These are phyloP conservation scores for Corchorus capsularis DNA, from an alignment of 345 rosid genomes.

Conservation along the genomic window DNA sequence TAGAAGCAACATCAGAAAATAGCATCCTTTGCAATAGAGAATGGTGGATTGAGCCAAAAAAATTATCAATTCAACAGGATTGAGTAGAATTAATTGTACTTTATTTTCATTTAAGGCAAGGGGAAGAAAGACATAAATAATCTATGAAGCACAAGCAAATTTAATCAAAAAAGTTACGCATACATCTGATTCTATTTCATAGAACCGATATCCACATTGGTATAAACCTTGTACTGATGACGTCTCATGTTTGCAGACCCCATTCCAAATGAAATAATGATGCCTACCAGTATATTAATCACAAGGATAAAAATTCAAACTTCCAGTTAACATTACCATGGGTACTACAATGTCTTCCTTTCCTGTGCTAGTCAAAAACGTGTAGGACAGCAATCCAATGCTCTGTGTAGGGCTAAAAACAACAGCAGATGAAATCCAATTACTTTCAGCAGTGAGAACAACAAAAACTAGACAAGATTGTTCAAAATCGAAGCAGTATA, in stretches of 20 bases:
- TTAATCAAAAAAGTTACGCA: neutral
- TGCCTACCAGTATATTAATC: neutral
- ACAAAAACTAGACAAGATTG: too few relatives aligned
- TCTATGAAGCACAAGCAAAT: neutral
- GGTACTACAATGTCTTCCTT: slow-evolving; percentile 95
- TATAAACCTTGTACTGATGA: neutral
- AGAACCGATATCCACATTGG: neutral
- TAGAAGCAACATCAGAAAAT: neutral
- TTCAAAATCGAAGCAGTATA: neutral
- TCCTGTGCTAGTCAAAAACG: slow-evolving; percentile 88
- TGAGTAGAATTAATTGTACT: neutral
- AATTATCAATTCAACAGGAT: neutral
- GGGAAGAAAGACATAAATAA: neutral
- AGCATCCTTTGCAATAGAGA: neutral
- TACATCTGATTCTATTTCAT: neutral
- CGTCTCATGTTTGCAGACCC: neutral
- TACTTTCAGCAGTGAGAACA: slow-evolving; percentile 15
- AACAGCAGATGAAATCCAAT: slow-evolving; percentile 30
- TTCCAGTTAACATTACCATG: slow-evolving; percentile 58
- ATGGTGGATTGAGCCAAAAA: neutral
- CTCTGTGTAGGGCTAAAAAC: slow-evolving; percentile 77
- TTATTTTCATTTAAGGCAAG: neutral
- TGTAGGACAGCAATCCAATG: slow-evolving; percentile 89
- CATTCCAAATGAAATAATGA: neutral
- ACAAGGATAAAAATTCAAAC: neutral